Conservation (phyloP, 1,284 basidiomycete species). For the Phlebopus sp. region DNA sequence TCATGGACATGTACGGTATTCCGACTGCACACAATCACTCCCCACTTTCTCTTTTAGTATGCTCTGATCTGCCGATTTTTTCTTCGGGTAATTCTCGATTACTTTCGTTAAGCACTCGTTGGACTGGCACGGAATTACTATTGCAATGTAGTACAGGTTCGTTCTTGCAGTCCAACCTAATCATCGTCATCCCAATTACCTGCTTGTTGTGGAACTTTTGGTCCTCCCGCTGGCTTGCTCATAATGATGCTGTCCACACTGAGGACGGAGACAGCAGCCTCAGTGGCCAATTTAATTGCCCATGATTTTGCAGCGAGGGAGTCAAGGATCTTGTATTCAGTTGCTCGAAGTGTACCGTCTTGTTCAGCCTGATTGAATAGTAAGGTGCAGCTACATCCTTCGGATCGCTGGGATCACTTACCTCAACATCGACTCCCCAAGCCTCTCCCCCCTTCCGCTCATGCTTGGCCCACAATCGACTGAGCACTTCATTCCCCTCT, state of each 20-base stretch:
- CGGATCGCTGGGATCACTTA: constrained; percentile 29
- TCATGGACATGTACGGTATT: constrained; percentile 29
- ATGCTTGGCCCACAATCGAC: constrained; percentile 88
- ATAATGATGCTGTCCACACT: constrained; percentile 98
- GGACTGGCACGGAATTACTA: constrained; percentile 29
- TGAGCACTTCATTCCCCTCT: constrained; percentile 91
- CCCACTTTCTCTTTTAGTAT: constrained; percentile 7
- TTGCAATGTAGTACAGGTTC: constrained; percentile 25
- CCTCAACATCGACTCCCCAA: constrained; percentile 94
- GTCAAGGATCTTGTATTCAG: constrained; percentile 72
- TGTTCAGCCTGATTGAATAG: constrained; percentile 55
- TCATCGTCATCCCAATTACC: constrained; percentile 80
- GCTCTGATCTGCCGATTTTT: constrained; percentile 9
- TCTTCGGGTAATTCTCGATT: not conserved
- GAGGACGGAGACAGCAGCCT: constrained; percentile 92
- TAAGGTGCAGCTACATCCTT: too few species aligned
- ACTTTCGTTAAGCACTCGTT: constrained; percentile 17
- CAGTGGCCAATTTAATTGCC: constrained; percentile 87
- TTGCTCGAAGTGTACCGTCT: constrained; percentile 69
- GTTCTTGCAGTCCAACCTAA: constrained; percentile 31
- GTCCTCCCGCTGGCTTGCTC: constrained; percentile 89
- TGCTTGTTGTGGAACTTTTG: constrained; percentile 79
- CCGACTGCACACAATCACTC: constrained; percentile 15
- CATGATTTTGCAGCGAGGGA: constrained; percentile 87
- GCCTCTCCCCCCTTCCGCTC: constrained; percentile 65